Conservation (phyloP, 148 eudicot species). For the Beta vulgaris region DNA sequence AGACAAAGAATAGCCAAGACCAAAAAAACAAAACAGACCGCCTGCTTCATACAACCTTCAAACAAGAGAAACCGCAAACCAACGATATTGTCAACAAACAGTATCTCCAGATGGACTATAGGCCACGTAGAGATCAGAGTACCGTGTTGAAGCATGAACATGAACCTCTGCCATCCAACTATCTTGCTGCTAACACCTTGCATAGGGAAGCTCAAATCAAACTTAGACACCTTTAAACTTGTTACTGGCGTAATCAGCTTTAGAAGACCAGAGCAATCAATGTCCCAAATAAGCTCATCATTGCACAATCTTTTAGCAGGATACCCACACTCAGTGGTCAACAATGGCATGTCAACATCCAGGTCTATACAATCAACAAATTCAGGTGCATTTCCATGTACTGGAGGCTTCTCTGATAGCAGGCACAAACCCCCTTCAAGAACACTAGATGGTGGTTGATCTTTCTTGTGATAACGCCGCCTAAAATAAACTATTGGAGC, state of each 20-base stretch:
- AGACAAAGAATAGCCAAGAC: slow-evolving; percentile 48
- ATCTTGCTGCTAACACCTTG: slow-evolving; percentile 27
- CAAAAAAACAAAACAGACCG: slow-evolving; percentile 49
- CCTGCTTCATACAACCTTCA: slow-evolving; percentile 86
- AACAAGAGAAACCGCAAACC: slow-evolving; percentile 77
- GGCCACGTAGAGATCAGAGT: slow-evolving; percentile 54
- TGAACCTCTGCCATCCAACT: slow-evolving; percentile 34
- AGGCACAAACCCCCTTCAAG: slow-evolving; percentile 13
- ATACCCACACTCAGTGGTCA: slow-evolving; percentile 22
- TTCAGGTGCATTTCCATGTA: slow-evolving; percentile 21
- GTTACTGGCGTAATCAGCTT: slow-evolving; percentile 34
- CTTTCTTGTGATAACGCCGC: slow-evolving; percentile 54
- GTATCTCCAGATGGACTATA: slow-evolving; percentile 66
- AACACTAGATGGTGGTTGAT: slow-evolving; percentile 23
- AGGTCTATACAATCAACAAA: slow-evolving; percentile 25
- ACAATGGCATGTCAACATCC: slow-evolving; percentile 20
- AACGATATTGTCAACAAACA: slow-evolving; percentile 66
- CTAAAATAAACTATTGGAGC: slow-evolving; percentile 68
- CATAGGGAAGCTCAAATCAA: slow-evolving; percentile 31
- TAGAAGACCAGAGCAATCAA: slow-evolving; percentile 41
- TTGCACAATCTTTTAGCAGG: slow-evolving; percentile 19
- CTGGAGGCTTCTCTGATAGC: slow-evolving; percentile 18
- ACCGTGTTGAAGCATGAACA: slow-evolving; percentile 55
- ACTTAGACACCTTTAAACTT: slow-evolving; percentile 35
- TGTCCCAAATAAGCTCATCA: slow-evolving; percentile 36